Conservation (phyloP, 805 yeast species). For the Hanseniaspora thailandica region DNA sequence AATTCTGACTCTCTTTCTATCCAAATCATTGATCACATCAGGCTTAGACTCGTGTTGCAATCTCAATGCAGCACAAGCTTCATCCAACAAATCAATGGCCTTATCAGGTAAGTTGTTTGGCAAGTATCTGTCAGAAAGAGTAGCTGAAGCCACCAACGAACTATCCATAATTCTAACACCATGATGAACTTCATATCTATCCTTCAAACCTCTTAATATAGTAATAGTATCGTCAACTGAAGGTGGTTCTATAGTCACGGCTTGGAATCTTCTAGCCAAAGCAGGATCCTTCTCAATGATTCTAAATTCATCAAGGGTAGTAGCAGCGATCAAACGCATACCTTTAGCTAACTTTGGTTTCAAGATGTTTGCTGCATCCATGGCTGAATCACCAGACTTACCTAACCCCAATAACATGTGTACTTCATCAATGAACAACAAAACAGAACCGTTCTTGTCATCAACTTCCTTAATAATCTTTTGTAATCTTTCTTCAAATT, state of each 20-base stretch:
- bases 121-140: slow-evolving; percentile 77
- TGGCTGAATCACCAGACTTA: slow-evolving; percentile 75
- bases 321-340: slow-evolving; percentile 89
- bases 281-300: slow-evolving; percentile 96
- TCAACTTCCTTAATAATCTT: slow-evolving; percentile 73
- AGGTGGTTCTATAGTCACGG: slow-evolving; percentile 79
- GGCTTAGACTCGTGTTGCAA: slow-evolving; percentile 96
- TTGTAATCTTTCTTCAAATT: slow-evolving; percentile 83
- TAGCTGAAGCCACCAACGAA: slow-evolving; percentile 88
- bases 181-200: slow-evolving; percentile 90
- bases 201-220: slow-evolving; percentile 84
- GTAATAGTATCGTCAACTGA: slow-evolving; percentile 82
- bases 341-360: slow-evolving; percentile 94
- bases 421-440: slow-evolving; percentile 80
- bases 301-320: slow-evolving; percentile 88
- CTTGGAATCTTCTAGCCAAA: slow-evolving; percentile 83
- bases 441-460: slow-evolving; percentile 59
- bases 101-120: slow-evolving; percentile 91
- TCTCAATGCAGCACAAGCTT: slow-evolving; percentile 89
- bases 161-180: slow-evolving; percentile 91
- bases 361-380: slow-evolving; percentile 85
- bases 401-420: slow-evolving; percentile 85
- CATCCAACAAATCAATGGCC: slow-evolving; percentile 93
- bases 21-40: slow-evolving; percentile 80
- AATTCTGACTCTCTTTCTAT: slow-evolving; percentile 81